Evolutionary conservation across 2,329 filamentous ascomycete genomes (phyloP).

Genomic region (Hypoxylon sp.): DNA sequence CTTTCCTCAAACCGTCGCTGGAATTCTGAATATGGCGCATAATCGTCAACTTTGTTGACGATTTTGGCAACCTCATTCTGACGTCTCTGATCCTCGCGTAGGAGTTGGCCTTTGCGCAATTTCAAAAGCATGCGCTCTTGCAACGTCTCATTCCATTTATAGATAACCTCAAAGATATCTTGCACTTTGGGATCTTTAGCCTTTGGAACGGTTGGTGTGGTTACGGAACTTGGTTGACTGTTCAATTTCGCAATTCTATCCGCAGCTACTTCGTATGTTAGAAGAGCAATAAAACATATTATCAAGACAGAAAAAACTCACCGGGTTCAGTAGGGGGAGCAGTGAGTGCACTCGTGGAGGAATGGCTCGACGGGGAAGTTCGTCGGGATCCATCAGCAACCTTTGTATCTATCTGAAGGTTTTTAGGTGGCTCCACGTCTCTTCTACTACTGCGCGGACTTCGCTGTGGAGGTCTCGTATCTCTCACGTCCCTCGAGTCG

Average conservation of each 20-base stretch:
- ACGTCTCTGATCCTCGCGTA: conserved; percentile 28
- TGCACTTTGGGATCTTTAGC: conserved; percentile 49
- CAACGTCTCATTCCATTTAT: conserved; percentile 29
- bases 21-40: conserved; percentile 46
- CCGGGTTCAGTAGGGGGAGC: conserved; percentile 38
- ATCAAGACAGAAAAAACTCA: conserved; percentile 35
- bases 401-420: conserved; percentile 41
- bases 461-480: conserved; percentile 14
- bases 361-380: conserved; percentile 25
- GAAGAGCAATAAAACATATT: neutral
- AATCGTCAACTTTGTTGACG: conserved; percentile 39
- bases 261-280: conserved; percentile 31
- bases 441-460: conserved; percentile 22
- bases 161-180: conserved; percentile 42
- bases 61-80: conserved; percentile 34
- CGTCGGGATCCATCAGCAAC: conserved; percentile 25
- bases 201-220: conserved; percentile 34
- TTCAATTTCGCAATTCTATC: conserved; percentile 10
- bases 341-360: conserved; percentile 35
- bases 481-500: conserved; percentile 36
- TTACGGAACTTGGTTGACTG: neutral
- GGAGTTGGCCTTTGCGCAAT: conserved; percentile 23
- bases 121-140: conserved; percentile 33
- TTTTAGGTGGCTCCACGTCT: conserved; percentile 34
- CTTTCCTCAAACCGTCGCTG: conserved; percentile 37